Conservation (phyloP, 495 filamentous ascomycete genomes). For the Hyaloscypha variabilis region DNA sequence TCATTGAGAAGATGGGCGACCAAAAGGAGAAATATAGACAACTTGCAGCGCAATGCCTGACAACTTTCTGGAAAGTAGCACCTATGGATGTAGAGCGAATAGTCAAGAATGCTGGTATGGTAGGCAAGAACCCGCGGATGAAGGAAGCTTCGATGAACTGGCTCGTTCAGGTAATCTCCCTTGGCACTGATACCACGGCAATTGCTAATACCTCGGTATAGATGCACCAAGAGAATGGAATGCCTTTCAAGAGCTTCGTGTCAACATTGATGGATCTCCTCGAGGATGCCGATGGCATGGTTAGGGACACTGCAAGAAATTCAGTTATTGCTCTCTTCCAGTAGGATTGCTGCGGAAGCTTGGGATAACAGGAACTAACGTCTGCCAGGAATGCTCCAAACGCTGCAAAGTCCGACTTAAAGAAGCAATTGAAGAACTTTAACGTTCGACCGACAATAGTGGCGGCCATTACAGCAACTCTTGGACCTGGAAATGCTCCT, state of each 20-base stretch:
- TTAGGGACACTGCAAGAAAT: conserved; percentile 80
- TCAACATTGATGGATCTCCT: conserved; percentile 80
- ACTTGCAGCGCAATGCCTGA: conserved; percentile 71
- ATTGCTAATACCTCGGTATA: conserved; percentile 34
- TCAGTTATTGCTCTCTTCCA: conserved; percentile 83
- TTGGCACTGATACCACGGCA: no score
- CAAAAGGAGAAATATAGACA: conserved; percentile 78
- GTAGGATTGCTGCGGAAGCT: conserved; percentile 44
- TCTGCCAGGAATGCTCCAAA: conserved; percentile 69
- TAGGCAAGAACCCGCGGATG: conserved; percentile 75
- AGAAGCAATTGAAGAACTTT: conserved; percentile 75
- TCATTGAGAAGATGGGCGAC: conserved; percentile 87
- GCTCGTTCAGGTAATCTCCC: conserved; percentile 63
- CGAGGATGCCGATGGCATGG: conserved; percentile 85
- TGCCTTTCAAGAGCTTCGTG: conserved; percentile 82
- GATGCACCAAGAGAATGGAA: conserved; percentile 76
- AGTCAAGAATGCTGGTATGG: conserved; percentile 76
- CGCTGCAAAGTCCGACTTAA: conserved; percentile 83
- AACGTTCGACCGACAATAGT: conserved; percentile 86
- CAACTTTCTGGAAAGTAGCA: conserved; percentile 70
- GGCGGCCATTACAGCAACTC: conserved; percentile 71
- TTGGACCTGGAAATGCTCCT: conserved; percentile 56
- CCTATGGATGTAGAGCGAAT: conserved; percentile 74
- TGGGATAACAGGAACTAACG: conserved; percentile 12
- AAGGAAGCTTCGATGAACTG: conserved; percentile 85